Evolutionary conservation across 495 filamentous ascomycete species (phyloP), one percentile per base, ranked within the genome.

Genomic region (Pyrenopolyporus hunteri): DNA sequence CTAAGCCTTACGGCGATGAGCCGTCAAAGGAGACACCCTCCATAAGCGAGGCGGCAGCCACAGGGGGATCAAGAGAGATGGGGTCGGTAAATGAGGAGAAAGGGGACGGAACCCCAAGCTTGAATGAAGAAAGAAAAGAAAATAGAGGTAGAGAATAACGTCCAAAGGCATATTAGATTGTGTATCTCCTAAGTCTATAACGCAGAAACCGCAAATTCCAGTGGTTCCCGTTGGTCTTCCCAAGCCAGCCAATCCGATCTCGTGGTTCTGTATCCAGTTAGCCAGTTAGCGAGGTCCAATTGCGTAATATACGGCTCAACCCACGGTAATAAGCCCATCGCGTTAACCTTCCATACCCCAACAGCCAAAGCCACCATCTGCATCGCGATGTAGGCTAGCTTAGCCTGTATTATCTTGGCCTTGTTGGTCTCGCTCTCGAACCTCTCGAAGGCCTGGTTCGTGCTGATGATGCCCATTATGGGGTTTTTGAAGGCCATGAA

Each of bases 401-500:
- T 98, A 32, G 93, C 92, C 37, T 84, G 80, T 50, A 92, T 69
- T 53, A 99, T 77, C 59, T 89, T 85, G 6, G 69, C 69, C 67
- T 82, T 81, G 39, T 89, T 95, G n/a, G 82, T 85, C 23, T 92
- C 87, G 25, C 90, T 92, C 73, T 97, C 92, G 75, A 95, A 95
- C 50, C 89, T 85, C 64, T 88, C 81, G 70, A 99, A 99, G 13
- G 87, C 88, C 59, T 83, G 80, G 67, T 91, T 89, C 40, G 92
- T 90, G 43, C 76, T 80, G 37, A 96, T 71, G 37, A 99, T 78
- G 39, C 92, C 94, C 75, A 90, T 85, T 51, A 98, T 85, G 10
- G 94, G 94, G 59, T 89, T 93, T 80, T 97, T 97, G 84, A 99
- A 99, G 37, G 96, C 84, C 90, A 97, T 97, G 64, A 90, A 92